Conservation (phyloP, 2,329 filamentous ascomycete genomes). For the Dothidotthia symphoricarpi region DNA sequence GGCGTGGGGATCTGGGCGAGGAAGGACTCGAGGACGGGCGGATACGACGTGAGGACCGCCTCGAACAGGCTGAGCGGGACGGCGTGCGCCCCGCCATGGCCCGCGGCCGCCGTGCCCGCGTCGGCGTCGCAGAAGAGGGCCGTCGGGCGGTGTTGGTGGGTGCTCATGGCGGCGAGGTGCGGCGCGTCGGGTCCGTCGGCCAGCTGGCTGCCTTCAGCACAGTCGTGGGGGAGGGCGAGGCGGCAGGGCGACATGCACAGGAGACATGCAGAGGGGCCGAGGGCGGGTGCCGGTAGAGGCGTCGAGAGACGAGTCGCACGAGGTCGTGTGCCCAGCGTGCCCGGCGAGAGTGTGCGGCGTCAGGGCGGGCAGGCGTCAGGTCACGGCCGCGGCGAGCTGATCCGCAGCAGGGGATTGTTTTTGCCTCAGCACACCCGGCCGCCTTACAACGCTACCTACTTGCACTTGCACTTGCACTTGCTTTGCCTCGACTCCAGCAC, state of each 20-base stretch:
- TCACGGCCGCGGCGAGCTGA: conserved; percentile 1
- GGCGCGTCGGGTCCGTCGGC: conserved; percentile 22
- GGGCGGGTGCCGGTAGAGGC: conserved; percentile 20
- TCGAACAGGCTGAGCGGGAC: conserved; percentile 49
- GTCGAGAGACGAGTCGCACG: conserved; percentile 5
- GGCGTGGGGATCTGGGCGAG: conserved; percentile 57
- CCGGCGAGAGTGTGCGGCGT: conserved; percentile 1
- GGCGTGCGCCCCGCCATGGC: conserved; percentile 3
- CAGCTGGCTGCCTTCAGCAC: conserved; percentile 25
- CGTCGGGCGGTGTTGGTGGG: conserved; percentile 14
- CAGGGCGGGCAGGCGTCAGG: background rate
- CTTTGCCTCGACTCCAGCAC: no score
- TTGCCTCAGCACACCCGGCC: no score
- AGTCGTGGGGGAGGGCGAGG: conserved; percentile 20
- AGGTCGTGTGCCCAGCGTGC: conserved; percentile 29
- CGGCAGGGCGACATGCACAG: conserved; percentile 29
- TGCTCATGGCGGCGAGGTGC: conserved; percentile 30
- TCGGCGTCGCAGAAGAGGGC: conserved; percentile 21
- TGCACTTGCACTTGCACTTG: no score
- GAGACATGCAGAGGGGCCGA: conserved; percentile 25
- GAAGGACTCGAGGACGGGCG: conserved; percentile 59
- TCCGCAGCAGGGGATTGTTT: no score
- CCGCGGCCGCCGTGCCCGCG: conserved; percentile 2
- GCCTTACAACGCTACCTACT: no score
- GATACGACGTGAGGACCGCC: conserved; percentile 55